Base-by-base conservation (phyloP, 148 eudicot species). In the Silene latifolia region DNA sequence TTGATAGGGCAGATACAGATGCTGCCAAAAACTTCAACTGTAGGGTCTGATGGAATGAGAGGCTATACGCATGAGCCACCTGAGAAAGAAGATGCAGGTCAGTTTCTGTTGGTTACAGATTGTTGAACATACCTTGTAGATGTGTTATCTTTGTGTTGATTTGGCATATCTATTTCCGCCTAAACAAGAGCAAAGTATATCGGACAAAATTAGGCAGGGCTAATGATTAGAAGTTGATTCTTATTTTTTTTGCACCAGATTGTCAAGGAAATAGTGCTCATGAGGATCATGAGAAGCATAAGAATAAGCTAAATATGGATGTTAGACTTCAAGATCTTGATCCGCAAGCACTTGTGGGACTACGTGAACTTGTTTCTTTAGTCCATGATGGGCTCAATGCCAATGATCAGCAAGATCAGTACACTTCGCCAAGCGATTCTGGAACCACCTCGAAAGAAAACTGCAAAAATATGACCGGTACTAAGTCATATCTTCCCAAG, bases 1-100 rank as follows among this genome's bases (percentile, higher is more conserved):
- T 77, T 72, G 86, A 81, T 85, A 83, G 93, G 85, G 81, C 97
- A 95, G 99, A 86, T 88, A 79, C 84, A 79, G 70, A 82, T 87
- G 90, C 82, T 92, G 74, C 76, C 63, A 48, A 80, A 63, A 79
- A 79, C 79, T 44, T 76, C 75, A 73, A 68, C 25, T 74, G 47
- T 65, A 44, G 76, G 80, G 78, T 74, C 74, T 56, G 81, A 48
- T 76, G 72, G 71, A 19, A 47, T 64, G n/a, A 79, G 62, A 71
- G 69, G 17, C 23, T 75, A 39, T 79, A 10, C 35, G 44, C 29
- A 23, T 71, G 86, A 79, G 78, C 76, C 54, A 81, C 24, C 74
- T 72, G 77, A 66, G 73, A 53, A 82, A 74, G 77, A 69, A 65
- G 75, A 79, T 85, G 32, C 87, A 87, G 93, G 97, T 89, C 7